Base-by-base conservation (phyloP, 768 basidiomycete species). In the Termitomyces sp. region DNA sequence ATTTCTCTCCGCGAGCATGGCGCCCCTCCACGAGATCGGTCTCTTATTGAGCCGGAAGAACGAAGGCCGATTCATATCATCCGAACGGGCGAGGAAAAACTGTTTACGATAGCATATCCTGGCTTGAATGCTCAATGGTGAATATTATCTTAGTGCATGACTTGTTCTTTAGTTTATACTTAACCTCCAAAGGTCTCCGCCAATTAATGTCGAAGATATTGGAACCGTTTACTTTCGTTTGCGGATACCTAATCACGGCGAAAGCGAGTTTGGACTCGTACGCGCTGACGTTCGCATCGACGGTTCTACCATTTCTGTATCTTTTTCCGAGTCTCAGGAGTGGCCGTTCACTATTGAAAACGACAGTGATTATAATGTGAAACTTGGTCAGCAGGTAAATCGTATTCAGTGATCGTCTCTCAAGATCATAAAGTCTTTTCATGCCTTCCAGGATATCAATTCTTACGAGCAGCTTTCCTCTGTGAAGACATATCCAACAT, bases 261-360 rank as follows among this genome's bases (percentile, higher is more conserved):
- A 68, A 50, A 66, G 66, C n/a, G 68, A 72, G 45, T 67, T 73
- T 40, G 76, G 81, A 41, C 75, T 98, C 32, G 72, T 96, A 56
- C 79, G 84, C 16, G 83, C 86, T 5, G 93, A 98, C 61, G 77
- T 94, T 50, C 82, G 85, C 58, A 82, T 98, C 43, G 85, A 92
- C 38, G 92, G 90, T 0, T 86, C 97, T 1, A 92, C 87, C 1
- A 92, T 99, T 54, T 98, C 95, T 72, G 75, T 98, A n/a, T 81
- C 81, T 54, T 73, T 98, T 61, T 77, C 79, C 13, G 68, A 75
- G 46, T 87, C 89, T 18, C 79, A 75, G 24, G 87, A 87, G 3
- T 98, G 94, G 93, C 97, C 97, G 1, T 93, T 98, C 69, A 76
- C 79, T 32, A 83, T 99, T 47, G 91, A 95, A 68, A 99, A 99